These are phyloP conservation scores for Vickermania ingenoplastis DNA, from an alignment of 208 protist species.

Conservation along the genomic window DNA sequence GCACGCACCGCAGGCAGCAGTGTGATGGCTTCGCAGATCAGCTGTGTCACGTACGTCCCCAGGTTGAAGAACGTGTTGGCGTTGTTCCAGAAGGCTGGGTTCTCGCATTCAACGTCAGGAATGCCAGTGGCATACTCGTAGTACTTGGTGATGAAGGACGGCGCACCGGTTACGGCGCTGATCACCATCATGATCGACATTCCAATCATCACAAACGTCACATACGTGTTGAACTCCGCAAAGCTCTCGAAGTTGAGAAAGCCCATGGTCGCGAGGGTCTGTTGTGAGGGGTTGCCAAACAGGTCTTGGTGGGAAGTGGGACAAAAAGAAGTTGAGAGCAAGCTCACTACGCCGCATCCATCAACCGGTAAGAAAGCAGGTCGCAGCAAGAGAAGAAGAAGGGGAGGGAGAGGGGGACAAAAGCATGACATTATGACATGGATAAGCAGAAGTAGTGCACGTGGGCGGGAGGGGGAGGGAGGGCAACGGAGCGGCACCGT, in stretches of 20 bases:
- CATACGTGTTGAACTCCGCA: conserved; percentile 22
- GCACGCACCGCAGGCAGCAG: conserved; percentile 10
- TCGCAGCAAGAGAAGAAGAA: not conserved
- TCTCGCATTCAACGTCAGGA: conserved; percentile 5
- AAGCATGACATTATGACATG: not conserved
- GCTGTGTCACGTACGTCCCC: conserved; percentile 17
- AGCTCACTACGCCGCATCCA: too few species aligned
- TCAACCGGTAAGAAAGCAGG: not conserved
- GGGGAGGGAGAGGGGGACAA: not conserved
- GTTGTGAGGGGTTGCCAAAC: too few species aligned
- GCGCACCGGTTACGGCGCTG: conserved; percentile 46
- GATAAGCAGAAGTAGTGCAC: not conserved
- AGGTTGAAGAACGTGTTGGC: conserved; percentile 30
- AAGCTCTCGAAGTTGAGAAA: conserved; percentile 12
- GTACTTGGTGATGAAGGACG: conserved; percentile 31
- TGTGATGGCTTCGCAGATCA: conserved; percentile 19
- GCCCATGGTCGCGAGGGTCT: not conserved
- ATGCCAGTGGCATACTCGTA: conserved; percentile 18
- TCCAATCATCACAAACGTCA: conserved; percentile 42
- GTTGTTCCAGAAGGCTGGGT: conserved; percentile 23
- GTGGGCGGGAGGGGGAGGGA: not conserved
- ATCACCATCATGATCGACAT: conserved; percentile 50
- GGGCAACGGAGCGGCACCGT: not conserved
- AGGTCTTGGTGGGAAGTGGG: too few species aligned
- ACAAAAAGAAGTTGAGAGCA: too few species aligned